Evolutionary conservation across 2,329 filamentous ascomycete species (phyloP), one percentile per base, ranked within the genome.

Genomic region (Aspergillus vadensis): DNA sequence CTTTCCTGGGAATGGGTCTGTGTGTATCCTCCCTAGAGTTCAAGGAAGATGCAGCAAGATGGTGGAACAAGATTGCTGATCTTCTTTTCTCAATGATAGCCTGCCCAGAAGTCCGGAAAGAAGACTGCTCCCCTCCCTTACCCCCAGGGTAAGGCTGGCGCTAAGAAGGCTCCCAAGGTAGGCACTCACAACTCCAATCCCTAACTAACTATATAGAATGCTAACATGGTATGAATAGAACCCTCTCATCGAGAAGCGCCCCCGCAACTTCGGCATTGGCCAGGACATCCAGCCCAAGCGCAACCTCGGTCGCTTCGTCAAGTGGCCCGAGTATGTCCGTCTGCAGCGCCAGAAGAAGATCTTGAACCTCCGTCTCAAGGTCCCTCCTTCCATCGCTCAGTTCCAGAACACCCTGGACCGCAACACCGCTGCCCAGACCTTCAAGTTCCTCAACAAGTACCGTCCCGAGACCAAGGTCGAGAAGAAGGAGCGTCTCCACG

Each of bases 81-180:
- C 89, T 92, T 96, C 91, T 95, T 93, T 96, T 92, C 94, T 98
- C 94, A 95, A 98, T 98, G 93, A 98, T 86, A 98, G 95, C 92
- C 95, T 50, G 47, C 47, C 90, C 91, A 94, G 80, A 99, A 98
- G 86, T 76, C 80, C 77, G 92, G 92, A 86, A 98, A 97, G 91
- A 98, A 97, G 88, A 89, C 91, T 83, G 95, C 95, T 76, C 86
- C 95, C 80, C 92, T 95, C 84, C 95, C 95, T 81, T 97, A 96
- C 88, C 91, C 92, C 79, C 89, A 93, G 85, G 87, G 89, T 78
- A 97, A 96, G 88, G 91, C 93, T 84, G 87, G 87, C 76, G 77
- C 80, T 76, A 97, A 97, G 91, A 99, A 98, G 91, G 86, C 87
- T 72, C 87, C 92, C 76, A 99, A 98, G 93, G 95, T 98, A 80